These are phyloP conservation scores for Termitomyces titanicus DNA, from an alignment of 768 basidiomycete genomes.

Conservation along the genomic window DNA sequence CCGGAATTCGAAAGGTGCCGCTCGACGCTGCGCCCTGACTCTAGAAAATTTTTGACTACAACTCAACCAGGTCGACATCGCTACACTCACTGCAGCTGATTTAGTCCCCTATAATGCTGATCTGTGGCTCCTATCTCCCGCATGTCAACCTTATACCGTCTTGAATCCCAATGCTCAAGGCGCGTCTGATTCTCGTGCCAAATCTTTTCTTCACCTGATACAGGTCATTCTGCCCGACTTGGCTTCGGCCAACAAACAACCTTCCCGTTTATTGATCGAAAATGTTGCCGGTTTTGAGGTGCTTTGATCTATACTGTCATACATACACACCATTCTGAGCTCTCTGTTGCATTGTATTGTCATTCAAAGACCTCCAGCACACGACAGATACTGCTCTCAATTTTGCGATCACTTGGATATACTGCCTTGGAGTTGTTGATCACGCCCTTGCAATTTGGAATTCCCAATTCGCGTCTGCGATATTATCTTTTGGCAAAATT, in stretches of 20 bases:
- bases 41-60: not conserved
- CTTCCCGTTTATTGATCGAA: constrained; percentile 63
- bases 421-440: constrained; percentile 57
- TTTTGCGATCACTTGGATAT: constrained; percentile 55
- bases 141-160: constrained; percentile 83
- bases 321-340: constrained; percentile 2
- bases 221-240: constrained; percentile 60
- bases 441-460: constrained; percentile 74
- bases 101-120: constrained; percentile 49
- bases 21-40: not conserved
- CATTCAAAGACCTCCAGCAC: constrained; percentile 58
- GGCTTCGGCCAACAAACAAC: constrained; percentile 39
- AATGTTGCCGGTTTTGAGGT: constrained; percentile 88
- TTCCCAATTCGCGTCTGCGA: constrained; percentile 78
- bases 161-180: constrained; percentile 73
- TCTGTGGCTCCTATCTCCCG: constrained; percentile 77
- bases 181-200: constrained; percentile 67
- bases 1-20: constrained; percentile 50
- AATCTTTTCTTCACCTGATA: constrained; percentile 72
- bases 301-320: constrained; percentile 15
- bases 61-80: constrained; percentile 52
- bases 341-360: not conserved
- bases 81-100: constrained; percentile 43
- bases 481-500: constrained; percentile 76
- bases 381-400: constrained; percentile 48